These are phyloP conservation scores for Canna indica DNA, from an alignment of 176 grass and related monocot genomes.

Conservation along the genomic window DNA sequence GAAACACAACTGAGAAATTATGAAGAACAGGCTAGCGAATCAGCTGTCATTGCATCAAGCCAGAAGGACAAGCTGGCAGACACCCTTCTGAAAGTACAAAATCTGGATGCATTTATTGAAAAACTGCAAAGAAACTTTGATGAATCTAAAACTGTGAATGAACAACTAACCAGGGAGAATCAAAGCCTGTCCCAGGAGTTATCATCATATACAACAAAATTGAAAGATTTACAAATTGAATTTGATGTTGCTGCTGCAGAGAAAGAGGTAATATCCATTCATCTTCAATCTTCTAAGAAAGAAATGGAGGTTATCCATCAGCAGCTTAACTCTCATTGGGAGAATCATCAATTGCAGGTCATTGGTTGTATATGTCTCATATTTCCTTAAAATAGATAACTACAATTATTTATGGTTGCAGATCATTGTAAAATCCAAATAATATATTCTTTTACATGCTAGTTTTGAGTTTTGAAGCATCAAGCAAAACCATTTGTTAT, in stretches of 20 bases:
- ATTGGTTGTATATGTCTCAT: conserved; percentile 17
- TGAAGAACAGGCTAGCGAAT: conserved; percentile 9
- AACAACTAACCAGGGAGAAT: background rate
- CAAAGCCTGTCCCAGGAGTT: background rate
- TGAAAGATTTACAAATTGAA: background rate
- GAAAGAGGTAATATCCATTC: conserved; percentile 6
- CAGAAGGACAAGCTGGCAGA: background rate
- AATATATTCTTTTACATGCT: background rate
- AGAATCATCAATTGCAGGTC: conserved; percentile 68
- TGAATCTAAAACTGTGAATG: background rate
- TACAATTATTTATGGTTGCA: background rate
- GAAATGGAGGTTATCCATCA: conserved; percentile 3
- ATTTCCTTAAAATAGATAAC: background rate
- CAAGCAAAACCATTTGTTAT: conserved; percentile 6
- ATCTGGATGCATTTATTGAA: background rate
- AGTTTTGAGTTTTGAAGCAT: background rate
- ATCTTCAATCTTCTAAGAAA: conserved; percentile 13
- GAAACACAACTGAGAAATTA: conserved; percentile 3
- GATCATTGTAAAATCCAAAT: conserved; percentile 1
- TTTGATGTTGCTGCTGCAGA: background rate
- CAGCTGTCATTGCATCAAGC: background rate
- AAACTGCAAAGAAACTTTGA: background rate
- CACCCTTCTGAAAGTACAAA: background rate
- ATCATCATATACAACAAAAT: background rate
- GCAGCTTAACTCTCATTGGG: conserved; percentile 24